These are phyloP conservation scores for Ilyonectria destructans DNA, from an alignment of 2,329 filamentous ascomycete species.

Conservation along the genomic window DNA sequence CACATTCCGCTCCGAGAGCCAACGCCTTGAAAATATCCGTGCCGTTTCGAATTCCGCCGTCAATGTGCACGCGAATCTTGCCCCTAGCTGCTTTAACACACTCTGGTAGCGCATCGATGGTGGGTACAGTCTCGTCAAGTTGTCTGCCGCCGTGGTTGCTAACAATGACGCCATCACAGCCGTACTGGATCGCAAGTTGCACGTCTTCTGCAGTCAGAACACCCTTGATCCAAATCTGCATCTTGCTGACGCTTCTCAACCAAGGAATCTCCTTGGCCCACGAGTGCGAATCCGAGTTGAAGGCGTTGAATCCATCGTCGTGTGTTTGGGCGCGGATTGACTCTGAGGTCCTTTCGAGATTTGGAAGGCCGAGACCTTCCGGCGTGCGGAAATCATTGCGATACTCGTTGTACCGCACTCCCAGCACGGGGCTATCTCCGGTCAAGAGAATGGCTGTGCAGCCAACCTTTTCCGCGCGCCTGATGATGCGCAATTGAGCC, in stretches of 20 bases:
- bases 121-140: constrained; percentile 62
- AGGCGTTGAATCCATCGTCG: constrained; percentile 2
- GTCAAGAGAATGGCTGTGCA: constrained; percentile 22
- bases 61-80: constrained; percentile 6
- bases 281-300: constrained; percentile 51
- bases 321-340: constrained; percentile 10
- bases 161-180: constrained; percentile 60
- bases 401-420: constrained; percentile 18
- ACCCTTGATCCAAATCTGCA: constrained; percentile 67
- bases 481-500: constrained; percentile 14
- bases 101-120: constrained; percentile 55
- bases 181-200: constrained; percentile 53
- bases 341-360: constrained; percentile 10
- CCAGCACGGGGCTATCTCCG: constrained; percentile 22
- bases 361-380: not conserved
- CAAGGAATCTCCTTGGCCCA: constrained; percentile 69
- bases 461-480: constrained; percentile 15
- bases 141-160: constrained; percentile 66
- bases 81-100: not conserved
- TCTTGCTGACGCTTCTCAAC: constrained; percentile 63
- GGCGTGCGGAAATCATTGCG: constrained; percentile 15
- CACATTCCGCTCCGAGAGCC: constrained; percentile 18
- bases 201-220: constrained; percentile 61
- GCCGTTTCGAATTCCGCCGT: constrained; percentile 17
- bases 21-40: constrained; percentile 26